Conservation (phyloP, 352 stramenopile genomes). For the Albugo candida region DNA sequence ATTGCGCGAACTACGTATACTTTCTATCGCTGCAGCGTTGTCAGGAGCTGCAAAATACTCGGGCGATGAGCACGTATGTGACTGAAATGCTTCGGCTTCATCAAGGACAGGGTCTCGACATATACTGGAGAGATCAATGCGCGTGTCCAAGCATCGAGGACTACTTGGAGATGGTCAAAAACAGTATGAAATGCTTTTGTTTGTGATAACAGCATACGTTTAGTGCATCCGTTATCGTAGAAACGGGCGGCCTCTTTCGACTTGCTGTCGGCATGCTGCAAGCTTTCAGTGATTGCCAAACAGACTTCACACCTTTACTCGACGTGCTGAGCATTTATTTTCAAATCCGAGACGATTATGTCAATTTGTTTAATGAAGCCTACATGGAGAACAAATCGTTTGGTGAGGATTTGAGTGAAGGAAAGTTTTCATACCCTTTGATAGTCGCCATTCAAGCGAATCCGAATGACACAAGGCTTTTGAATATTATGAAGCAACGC, state of each 20-base stretch:
- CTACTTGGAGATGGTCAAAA: slow-evolving; percentile 89
- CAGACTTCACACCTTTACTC: slow-evolving; percentile 80
- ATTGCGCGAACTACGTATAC: slow-evolving; percentile 97
- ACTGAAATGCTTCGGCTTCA: slow-evolving; percentile 90
- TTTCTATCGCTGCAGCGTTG: slow-evolving; percentile 90
- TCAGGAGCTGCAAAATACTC: slow-evolving; percentile 65
- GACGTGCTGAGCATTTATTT: slow-evolving; percentile 93
- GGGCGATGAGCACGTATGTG: slow-evolving; percentile 84
- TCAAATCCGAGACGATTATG: slow-evolving; percentile 95
- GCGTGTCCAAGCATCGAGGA: slow-evolving; percentile 82
- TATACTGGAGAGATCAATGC: slow-evolving; percentile 85
- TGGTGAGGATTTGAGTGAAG: slow-evolving; percentile 95
- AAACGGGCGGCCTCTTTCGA: slow-evolving; percentile 93
- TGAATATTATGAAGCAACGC: slow-evolving; percentile 93
- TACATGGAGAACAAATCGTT: slow-evolving; percentile 97
- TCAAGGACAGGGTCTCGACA: slow-evolving; percentile 90
- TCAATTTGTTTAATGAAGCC: slow-evolving; percentile 90
- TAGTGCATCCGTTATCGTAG: slow-evolving; percentile 4
- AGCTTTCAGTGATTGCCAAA: slow-evolving; percentile 44
- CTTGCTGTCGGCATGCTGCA: slow-evolving; percentile 91
- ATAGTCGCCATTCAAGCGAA: slow-evolving; percentile 61
- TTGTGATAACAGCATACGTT: slow-evolving; percentile 1
- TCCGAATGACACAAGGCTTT: slow-evolving; percentile 64
- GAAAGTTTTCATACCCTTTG: slow-evolving; percentile 90
- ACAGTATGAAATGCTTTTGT: slow-evolving; percentile 43